Base-by-base conservation (phyloP, 495 filamentous ascomycete species). In the Amphirosellinia nigrospora region DNA sequence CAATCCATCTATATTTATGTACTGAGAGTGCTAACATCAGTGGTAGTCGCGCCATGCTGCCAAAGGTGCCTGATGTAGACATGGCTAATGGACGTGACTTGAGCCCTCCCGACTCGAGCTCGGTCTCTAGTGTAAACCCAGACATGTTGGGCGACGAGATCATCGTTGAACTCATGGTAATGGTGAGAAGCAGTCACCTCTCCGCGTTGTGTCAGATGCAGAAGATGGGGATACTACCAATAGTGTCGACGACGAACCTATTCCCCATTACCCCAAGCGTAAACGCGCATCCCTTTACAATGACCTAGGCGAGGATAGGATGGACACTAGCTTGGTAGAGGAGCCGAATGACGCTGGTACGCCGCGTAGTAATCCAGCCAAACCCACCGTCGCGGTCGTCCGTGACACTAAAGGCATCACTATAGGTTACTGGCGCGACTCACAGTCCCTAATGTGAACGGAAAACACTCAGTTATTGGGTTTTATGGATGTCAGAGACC, bases 401-500 rank as follows among this genome's bases (percentile, higher is more conserved):
- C 76, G 73, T 4, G 77, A 72, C 1, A 71, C 78, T 9, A 86
- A 86, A 65, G 81, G 82, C 9, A 80, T 86, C 9, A 69, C 81
- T 19, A 74, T 88, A 39, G 86, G 86, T 50, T 84, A 82, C 58
- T 88, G 86, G 86, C 79, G 85, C n/a, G 84, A 86, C 41, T 87
- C 85, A 0, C 73, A 7, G 78, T 83, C 3, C 75, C 79, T 0
- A 73, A 81, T 28, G 76, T 79, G 9, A 74, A 72, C 23, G 80
- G 82, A 15, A 85, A 84, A 64, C 86, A 88, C 70, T 79, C 77
- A 0, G 85, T 87, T 2, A 83, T 82, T 36, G 86, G 84, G 6
- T 88, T 88, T 87, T 50, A 87, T 88, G 53, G 86, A 88, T 45
- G 74, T 83, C 26, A 75, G 84, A 36, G 85, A 87, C 38, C 82